Conservation (phyloP, 179 eudicot genomes). For the Spergularia azorica region DNA sequence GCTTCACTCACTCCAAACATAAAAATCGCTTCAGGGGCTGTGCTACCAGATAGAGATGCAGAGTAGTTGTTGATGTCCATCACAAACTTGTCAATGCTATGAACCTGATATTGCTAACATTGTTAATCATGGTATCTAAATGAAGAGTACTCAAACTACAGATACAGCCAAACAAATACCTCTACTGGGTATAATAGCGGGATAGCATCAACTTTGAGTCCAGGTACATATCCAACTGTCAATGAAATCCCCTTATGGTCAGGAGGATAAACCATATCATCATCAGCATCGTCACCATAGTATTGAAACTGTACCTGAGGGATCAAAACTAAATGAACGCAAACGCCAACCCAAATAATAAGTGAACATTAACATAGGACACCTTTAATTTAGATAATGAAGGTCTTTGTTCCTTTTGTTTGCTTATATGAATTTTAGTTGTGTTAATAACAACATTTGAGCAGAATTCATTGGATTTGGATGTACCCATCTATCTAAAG, state of each 20-base stretch:
- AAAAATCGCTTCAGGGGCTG: conserved; percentile 73
- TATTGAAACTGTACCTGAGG: conserved; percentile 44
- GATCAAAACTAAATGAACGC: background rate
- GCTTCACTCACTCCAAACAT: conserved; percentile 72
- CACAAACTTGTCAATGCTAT: conserved; percentile 59
- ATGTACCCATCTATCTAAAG: too few species aligned
- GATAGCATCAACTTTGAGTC: conserved; percentile 58
- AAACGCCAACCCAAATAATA: too few species aligned
- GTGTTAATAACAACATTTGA: too few species aligned
- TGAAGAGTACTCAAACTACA: background rate
- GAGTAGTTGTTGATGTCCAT: conserved; percentile 56
- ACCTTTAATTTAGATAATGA: too few species aligned
- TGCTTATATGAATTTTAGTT: background rate
- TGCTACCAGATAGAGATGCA: conserved; percentile 51
- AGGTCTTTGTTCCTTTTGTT: too few species aligned
- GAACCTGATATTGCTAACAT: conserved; percentile 28
- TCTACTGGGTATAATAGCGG: conserved; percentile 33
- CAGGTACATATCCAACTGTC: conserved; percentile 82
- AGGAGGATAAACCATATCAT: conserved; percentile 2
- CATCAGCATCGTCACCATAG: conserved; percentile 24
- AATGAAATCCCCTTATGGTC: conserved; percentile 46
- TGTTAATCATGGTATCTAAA: conserved; percentile 5
- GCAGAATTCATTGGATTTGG: too few species aligned
- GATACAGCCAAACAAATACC: conserved; percentile 32
- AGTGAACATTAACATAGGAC: too few species aligned